phyloP scores from a whole-genome alignment of 2,329 filamentous ascomycete species.

The Penicillium sp. region DNA sequence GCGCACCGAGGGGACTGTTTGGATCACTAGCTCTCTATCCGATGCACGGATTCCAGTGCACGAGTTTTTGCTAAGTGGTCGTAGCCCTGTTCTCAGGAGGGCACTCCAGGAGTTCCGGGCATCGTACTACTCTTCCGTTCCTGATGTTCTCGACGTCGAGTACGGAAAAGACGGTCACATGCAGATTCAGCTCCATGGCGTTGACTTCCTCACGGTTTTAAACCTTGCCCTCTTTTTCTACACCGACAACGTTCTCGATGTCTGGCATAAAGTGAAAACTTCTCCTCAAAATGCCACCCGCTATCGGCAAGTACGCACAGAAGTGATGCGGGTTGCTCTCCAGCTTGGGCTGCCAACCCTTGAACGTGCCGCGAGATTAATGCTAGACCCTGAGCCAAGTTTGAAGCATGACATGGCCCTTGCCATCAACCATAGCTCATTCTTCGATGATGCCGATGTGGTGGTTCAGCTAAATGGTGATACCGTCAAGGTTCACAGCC shows the following conservation, averaged over 20 bases:
- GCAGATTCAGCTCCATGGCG: conserved; percentile 64
- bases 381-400: conserved; percentile 64
- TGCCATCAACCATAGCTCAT: conserved; percentile 67
- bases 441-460: conserved; percentile 78
- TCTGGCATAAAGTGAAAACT: conserved; percentile 77
- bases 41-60: conserved; percentile 77
- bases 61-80: conserved; percentile 72
- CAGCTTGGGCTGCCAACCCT: conserved; percentile 69
- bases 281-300: conserved; percentile 66
- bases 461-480: conserved; percentile 76
- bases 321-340: conserved; percentile 83
- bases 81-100: conserved; percentile 68
- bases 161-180: conserved; percentile 52
- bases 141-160: conserved; percentile 62
- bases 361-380: conserved; percentile 74
- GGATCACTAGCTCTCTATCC: conserved; percentile 59
- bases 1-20: conserved; percentile 34
- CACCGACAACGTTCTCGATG: conserved; percentile 74
- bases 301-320: conserved; percentile 76
- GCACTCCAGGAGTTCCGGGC: conserved; percentile 61
- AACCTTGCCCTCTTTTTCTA: conserved; percentile 81
- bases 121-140: conserved; percentile 55
- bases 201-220: conserved; percentile 77
- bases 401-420: conserved; percentile 69
- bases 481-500: conserved; percentile 70